Evolutionary conservation across 2,329 filamentous ascomycete species (phyloP).

Genomic region (Dothideomycetes sp.): DNA sequence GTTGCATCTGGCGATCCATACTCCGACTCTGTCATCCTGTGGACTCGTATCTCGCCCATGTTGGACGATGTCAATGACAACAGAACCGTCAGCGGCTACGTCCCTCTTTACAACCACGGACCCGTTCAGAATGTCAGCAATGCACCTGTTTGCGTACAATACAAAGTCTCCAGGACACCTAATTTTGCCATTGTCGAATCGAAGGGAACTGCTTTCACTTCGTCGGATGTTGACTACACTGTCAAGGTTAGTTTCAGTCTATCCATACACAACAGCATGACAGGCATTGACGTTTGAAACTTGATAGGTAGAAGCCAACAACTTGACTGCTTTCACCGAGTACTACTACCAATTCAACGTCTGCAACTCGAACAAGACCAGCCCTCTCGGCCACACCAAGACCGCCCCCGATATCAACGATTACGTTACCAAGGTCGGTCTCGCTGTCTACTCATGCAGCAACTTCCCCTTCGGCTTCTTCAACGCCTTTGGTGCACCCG

Average conservation of each 20-base stretch:
- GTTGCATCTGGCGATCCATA: slow-evolving; percentile 39
- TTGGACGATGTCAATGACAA: slow-evolving; percentile 34
- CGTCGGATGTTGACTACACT: slow-evolving; percentile 66
- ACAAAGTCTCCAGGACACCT: slow-evolving; percentile 46
- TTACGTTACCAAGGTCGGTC: slow-evolving; percentile 46
- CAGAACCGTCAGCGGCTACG: slow-evolving; percentile 47
- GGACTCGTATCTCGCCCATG: slow-evolving; percentile 33
- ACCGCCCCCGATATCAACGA: slow-evolving; percentile 53
- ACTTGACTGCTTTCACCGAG: slow-evolving; percentile 52
- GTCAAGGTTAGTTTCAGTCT: slow-evolving; percentile 54
- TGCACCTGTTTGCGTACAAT: slow-evolving; percentile 59
- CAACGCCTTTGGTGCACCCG: slow-evolving; percentile 31
- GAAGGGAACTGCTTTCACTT: slow-evolving; percentile 56
- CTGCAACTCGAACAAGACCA: slow-evolving; percentile 53
- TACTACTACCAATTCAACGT: slow-evolving; percentile 66
- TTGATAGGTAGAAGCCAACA: slow-evolving; percentile 52
- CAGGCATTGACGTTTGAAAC: background rate
- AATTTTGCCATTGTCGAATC: slow-evolving; percentile 42
- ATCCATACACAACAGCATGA: no score
- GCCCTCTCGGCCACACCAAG: slow-evolving; percentile 59
- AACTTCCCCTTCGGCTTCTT: slow-evolving; percentile 52
- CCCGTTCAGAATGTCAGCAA: slow-evolving; percentile 45
- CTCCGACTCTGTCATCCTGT: slow-evolving; percentile 33
- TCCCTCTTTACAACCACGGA: slow-evolving; percentile 45
- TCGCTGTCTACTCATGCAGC: slow-evolving; percentile 63